A percentile compares a stretch with the other conserved stretches of the same genome.
Conservation (phyloP, 2,329 filamentous ascomycete genomes). For the Colletotrichum australisinense region DNA sequence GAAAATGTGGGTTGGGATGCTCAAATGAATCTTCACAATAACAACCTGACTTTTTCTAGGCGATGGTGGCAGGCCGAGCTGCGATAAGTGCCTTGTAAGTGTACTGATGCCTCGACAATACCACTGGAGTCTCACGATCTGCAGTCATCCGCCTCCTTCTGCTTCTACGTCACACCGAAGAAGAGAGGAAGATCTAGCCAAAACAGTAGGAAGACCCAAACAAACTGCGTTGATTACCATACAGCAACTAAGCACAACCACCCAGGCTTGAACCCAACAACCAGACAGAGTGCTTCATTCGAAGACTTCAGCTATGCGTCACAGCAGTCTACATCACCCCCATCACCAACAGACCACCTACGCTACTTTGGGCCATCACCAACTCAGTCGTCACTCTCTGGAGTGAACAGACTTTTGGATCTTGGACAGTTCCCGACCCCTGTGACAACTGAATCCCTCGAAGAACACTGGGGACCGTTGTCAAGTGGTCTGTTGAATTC, state of each 20-base stretch:
- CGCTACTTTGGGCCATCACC: too few relatives aligned
- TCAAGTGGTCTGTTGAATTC: background rate
- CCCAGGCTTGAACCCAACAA: background rate
- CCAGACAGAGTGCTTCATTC: background rate
- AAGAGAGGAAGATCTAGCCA: constrained; percentile 16
- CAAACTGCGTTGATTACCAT: background rate
- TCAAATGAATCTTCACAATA: background rate
- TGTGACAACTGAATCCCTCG: background rate
- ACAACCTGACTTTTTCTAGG: background rate
- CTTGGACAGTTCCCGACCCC: background rate
- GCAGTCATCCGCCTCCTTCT: background rate
- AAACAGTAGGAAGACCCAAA: background rate
- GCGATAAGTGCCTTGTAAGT: constrained; percentile 15
- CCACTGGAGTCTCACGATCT: background rate
- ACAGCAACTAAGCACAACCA: background rate
- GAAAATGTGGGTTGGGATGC: constrained; percentile 1
- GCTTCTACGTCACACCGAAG: constrained; percentile 14
- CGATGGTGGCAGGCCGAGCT: constrained; percentile 21
- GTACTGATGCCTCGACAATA: background rate
- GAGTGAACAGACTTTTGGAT: too few relatives aligned
- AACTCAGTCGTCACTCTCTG: background rate
- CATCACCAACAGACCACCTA: background rate
- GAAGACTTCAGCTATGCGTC: background rate
- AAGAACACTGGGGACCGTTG: background rate
- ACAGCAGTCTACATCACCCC: background rate